Conservation (phyloP, 2,329 filamentous ascomycete species). For the Fusarium buharicum region DNA sequence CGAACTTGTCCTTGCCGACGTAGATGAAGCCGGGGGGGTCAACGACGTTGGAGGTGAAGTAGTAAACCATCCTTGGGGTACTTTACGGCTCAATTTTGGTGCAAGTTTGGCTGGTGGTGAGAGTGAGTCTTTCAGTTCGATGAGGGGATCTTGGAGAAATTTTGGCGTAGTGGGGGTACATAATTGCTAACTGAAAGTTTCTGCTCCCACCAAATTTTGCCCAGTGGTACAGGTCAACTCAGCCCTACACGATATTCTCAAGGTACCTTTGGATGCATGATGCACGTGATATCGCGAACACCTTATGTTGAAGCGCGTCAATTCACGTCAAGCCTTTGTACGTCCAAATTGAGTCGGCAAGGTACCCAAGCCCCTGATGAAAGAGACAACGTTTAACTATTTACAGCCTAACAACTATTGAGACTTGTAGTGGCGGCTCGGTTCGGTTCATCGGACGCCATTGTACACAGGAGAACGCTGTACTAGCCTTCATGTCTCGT, state of each 20-base stretch:
- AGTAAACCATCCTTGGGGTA: conserved; percentile 81
- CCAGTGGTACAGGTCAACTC: neutral
- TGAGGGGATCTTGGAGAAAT: conserved; percentile 42
- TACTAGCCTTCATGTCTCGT: too few relatives aligned
- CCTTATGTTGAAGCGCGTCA: too few relatives aligned
- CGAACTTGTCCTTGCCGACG: conserved; percentile 98
- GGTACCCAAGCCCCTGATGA: too few relatives aligned
- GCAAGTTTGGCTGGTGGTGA: neutral
- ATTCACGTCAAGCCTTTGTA: too few relatives aligned
- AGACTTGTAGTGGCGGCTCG: too few relatives aligned
- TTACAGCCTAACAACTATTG: too few relatives aligned
- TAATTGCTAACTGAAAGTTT: conserved; percentile 18
- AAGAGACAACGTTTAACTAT: too few relatives aligned
- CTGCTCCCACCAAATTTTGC: neutral
- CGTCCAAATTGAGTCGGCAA: too few relatives aligned
- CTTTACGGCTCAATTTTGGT: neutral
- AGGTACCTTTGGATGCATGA: neutral
- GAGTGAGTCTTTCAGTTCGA: neutral
- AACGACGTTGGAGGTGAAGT: conserved; percentile 89
- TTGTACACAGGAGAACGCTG: too few relatives aligned
- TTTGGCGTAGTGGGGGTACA: conserved; percentile 34
- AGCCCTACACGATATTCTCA: neutral
- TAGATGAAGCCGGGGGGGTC: conserved; percentile 88
- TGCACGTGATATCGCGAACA: conserved; percentile 22
- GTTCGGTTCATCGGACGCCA: too few relatives aligned